phyloP scores from a whole-genome alignment of 345 rosid genomes.

The Melaleuca quinquenervia region DNA sequence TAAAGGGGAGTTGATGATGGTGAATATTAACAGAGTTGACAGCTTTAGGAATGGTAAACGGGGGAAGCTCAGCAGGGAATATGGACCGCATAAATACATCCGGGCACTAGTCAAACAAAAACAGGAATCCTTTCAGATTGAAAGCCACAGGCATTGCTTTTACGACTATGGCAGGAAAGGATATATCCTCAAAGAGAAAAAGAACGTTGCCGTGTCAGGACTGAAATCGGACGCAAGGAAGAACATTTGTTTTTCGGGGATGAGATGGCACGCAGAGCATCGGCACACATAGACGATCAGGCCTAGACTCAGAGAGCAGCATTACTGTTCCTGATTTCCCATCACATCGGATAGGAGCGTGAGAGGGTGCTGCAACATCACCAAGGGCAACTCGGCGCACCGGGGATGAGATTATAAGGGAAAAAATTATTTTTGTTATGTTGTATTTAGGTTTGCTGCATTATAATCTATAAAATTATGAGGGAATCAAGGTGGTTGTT shows the following conservation, averaged over 20 bases:
- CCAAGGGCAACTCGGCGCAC: background rate
- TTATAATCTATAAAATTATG: background rate
- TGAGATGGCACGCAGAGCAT: background rate
- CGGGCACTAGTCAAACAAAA: fast-evolving
- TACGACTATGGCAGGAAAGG: background rate
- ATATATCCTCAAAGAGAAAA: background rate
- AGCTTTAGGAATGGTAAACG: background rate
- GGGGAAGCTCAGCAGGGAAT: fast-evolving
- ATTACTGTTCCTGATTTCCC: background rate
- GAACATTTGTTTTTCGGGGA: background rate
- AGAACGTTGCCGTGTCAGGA: background rate
- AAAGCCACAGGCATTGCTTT: background rate
- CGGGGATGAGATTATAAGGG: too few relatives aligned
- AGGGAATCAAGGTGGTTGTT: background rate
- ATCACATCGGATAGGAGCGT: background rate
- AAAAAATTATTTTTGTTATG: background rate
- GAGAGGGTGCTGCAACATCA: background rate
- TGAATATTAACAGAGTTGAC: too few relatives aligned
- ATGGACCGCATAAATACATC: background rate
- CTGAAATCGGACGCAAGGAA: background rate
- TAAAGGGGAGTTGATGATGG: too few relatives aligned
- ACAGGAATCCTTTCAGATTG: background rate
- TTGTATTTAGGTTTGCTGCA: background rate
- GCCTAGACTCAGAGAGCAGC: background rate
- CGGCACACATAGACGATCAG: background rate